Evolutionary conservation across 1,284 basidiomycete genomes (phyloP).

Genomic region (Chiua sp.): DNA sequence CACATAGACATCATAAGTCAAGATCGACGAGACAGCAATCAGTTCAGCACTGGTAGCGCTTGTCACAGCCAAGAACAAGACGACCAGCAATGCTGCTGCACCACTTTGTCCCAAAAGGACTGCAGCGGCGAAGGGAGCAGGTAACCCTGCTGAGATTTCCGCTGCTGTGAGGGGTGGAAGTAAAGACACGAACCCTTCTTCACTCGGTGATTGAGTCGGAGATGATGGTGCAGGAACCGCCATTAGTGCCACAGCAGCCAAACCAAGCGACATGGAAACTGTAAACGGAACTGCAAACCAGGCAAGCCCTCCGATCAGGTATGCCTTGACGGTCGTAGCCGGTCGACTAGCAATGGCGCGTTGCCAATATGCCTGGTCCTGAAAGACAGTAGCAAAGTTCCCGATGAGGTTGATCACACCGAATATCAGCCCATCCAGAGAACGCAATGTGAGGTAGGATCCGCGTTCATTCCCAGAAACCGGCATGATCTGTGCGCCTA

Average conservation of each 20-base stretch:
- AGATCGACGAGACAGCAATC: slow-evolving; percentile 82
- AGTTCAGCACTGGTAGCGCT: slow-evolving; percentile 92
- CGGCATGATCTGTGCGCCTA: slow-evolving; percentile 51
- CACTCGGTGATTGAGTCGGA: slow-evolving; percentile 20
- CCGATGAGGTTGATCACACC: slow-evolving; percentile 88
- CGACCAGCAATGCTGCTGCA: slow-evolving; percentile 70
- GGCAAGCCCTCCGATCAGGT: slow-evolving; percentile 85
- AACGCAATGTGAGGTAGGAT: slow-evolving; percentile 82
- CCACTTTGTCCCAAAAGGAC: slow-evolving; percentile 81
- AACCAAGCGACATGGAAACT: slow-evolving; percentile 81
- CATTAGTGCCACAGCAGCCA: slow-evolving; percentile 78
- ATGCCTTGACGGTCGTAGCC: slow-evolving; percentile 84
- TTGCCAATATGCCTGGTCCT: slow-evolving; percentile 83
- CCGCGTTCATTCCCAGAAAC: slow-evolving; percentile 70
- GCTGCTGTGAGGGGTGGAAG: slow-evolving; percentile 62
- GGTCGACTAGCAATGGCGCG: slow-evolving; percentile 88
- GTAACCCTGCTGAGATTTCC: slow-evolving; percentile 86
- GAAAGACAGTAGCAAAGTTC: slow-evolving; percentile 84
- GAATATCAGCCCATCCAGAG: slow-evolving; percentile 84
- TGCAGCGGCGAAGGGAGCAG: slow-evolving; percentile 81
- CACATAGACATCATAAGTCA: slow-evolving; percentile 86
- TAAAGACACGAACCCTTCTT: slow-evolving; percentile 60
- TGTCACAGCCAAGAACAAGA: slow-evolving; percentile 86
- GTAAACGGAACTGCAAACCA: slow-evolving; percentile 90
- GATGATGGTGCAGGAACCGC: slow-evolving; percentile 35